These are phyloP conservation scores for Aureobasidium musti DNA, from an alignment of 2,329 filamentous ascomycete species.

Conservation along the genomic window DNA sequence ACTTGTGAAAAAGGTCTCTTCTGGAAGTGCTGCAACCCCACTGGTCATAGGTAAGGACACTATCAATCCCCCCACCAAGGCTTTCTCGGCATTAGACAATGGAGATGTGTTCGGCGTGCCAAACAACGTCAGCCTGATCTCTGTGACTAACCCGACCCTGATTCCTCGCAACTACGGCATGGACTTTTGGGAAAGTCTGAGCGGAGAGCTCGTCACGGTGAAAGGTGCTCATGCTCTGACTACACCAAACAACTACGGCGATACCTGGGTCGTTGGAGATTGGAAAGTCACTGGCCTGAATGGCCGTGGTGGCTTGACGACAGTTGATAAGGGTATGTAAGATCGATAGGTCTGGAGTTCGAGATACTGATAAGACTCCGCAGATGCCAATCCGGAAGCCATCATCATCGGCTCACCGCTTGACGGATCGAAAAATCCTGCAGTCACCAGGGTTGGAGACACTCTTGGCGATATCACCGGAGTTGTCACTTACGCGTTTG, in stretches of 20 bases:
- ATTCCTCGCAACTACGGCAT: slow-evolving; percentile 64
- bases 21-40: slow-evolving; percentile 57
- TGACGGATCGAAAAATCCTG: slow-evolving; percentile 63
- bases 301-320: slow-evolving; percentile 63
- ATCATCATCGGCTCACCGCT: slow-evolving; percentile 66
- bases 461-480: slow-evolving; percentile 66
- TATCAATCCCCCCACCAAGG: slow-evolving; percentile 59
- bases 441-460: slow-evolving; percentile 65
- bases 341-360: background rate
- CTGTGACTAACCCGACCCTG: slow-evolving; percentile 61
- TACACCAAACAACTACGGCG: slow-evolving; percentile 65
- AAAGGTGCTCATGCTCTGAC: slow-evolving; percentile 58
- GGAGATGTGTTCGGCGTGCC: slow-evolving; percentile 66
- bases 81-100: slow-evolving; percentile 64
- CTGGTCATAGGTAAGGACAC: slow-evolving; percentile 63
- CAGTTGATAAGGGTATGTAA: slow-evolving; percentile 48
- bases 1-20: slow-evolving; percentile 57
- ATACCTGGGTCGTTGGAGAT: slow-evolving; percentile 68
- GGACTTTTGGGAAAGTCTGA: slow-evolving; percentile 73
- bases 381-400: slow-evolving; percentile 69
- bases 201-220: slow-evolving; percentile 67
- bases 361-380: background rate
- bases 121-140: slow-evolving; percentile 62
- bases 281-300: slow-evolving; percentile 67
- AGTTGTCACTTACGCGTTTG: slow-evolving; percentile 65